phyloP scores from a whole-genome alignment of 1,284 basidiomycete genomes.

The Papiliotrema flavescens region DNA sequence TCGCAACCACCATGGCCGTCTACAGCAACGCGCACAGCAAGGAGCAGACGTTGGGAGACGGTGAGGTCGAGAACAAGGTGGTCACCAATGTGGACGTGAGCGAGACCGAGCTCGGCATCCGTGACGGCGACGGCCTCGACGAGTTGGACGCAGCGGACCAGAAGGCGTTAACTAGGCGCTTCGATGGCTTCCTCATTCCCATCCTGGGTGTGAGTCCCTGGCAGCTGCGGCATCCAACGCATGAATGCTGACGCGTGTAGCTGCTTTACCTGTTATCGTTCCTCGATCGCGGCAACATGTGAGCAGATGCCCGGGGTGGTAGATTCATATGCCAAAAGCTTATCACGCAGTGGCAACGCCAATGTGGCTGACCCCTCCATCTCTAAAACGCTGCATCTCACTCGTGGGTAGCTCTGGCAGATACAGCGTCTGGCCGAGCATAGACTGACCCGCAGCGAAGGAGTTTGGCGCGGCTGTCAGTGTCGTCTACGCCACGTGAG shows the following conservation, averaged over 20 bases:
- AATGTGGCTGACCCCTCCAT: slow-evolving; percentile 13
- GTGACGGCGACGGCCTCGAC: neutral
- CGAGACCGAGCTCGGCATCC: neutral
- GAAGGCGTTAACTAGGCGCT: slow-evolving; percentile 6
- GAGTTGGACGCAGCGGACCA: slow-evolving; percentile 8
- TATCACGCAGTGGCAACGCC: slow-evolving; percentile 7
- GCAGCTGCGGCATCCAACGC: neutral
- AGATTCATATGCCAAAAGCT: neutral
- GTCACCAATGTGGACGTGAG: neutral
- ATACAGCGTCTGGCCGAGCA: neutral
- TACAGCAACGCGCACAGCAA: too few species aligned
- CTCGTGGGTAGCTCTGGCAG: neutral
- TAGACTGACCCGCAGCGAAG: slow-evolving; percentile 3
- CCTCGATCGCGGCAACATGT: slow-evolving; percentile 25
- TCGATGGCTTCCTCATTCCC: slow-evolving; percentile 11
- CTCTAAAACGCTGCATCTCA: slow-evolving; percentile 2
- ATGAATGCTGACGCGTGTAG: neutral
- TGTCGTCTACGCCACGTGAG: slow-evolving; percentile 27
- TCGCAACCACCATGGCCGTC: too few species aligned
- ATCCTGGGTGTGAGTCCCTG: slow-evolving; percentile 11
- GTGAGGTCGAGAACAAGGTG: neutral
- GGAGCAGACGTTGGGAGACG: neutral
- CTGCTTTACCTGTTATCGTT: slow-evolving; percentile 25
- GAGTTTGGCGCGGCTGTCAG: slow-evolving; percentile 24
- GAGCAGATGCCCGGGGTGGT: neutral